Percentiles rank a stretch among this genome's conserved stretches.
phyloP scores from a whole-genome alignment of 208 protist species.

The Crithidia mellificae region DNA sequence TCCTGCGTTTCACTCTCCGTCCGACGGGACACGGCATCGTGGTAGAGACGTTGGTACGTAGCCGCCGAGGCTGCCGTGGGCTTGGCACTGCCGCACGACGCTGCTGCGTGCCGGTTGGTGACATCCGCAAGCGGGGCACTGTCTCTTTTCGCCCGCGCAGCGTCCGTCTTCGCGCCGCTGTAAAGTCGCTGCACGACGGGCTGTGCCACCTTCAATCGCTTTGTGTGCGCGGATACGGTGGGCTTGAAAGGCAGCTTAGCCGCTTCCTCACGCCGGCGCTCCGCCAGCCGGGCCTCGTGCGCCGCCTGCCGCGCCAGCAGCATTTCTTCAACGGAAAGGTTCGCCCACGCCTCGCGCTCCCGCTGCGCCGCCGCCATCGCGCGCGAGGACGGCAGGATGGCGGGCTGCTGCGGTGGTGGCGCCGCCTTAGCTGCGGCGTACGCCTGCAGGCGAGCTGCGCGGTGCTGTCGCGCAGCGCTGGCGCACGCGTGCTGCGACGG shows the following conservation, averaged over 20 bases:
- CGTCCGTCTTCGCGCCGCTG: neutral
- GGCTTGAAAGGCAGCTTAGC: conserved; percentile 41
- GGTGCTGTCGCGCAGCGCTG: conserved; percentile 20
- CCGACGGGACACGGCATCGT: conserved; percentile 21
- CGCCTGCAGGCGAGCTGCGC: conserved; percentile 8
- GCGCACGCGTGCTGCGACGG: conserved; percentile 22
- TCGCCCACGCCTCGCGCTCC: conserved; percentile 16
- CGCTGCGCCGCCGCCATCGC: conserved; percentile 26
- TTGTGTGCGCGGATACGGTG: conserved; percentile 25
- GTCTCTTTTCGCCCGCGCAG: neutral
- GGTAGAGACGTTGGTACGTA: conserved; percentile 29
- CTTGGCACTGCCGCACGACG: neutral
- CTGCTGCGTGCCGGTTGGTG: conserved; percentile 9
- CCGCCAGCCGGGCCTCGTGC: conserved; percentile 16
- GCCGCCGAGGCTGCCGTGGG: neutral
- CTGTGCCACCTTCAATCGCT: neutral
- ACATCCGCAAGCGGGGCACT: conserved; percentile 8
- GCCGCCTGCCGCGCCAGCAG: conserved; percentile 22
- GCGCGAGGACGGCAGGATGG: conserved; percentile 27
- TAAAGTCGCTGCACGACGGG: conserved; percentile 41
- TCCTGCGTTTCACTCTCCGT: conserved; percentile 9
- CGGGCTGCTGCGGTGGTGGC: conserved; percentile 7
- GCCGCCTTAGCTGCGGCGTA: conserved; percentile 1
- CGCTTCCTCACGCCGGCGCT: conserved; percentile 16
- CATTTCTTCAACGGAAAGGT: conserved; percentile 19